phyloP scores from a whole-genome alignment of 805 yeast genomes.

The Debaryomyces maramus region DNA sequence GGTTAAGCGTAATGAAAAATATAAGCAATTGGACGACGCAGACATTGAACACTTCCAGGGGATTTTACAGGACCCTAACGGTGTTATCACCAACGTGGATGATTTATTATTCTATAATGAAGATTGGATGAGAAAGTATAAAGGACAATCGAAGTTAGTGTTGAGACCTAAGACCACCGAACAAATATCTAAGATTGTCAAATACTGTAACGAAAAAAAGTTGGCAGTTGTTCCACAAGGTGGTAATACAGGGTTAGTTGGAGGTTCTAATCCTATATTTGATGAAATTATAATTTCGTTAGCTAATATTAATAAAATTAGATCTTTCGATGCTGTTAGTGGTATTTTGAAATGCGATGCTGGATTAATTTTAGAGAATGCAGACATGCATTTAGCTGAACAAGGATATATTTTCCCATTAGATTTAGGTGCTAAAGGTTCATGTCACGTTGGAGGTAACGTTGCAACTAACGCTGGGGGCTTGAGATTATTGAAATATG shows the following conservation, averaged over 20 bases:
- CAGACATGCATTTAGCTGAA: conserved; percentile 75
- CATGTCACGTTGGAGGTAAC: conserved; percentile 93
- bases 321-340: conserved; percentile 77
- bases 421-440: conserved; percentile 95
- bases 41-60: conserved; percentile 64
- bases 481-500: conserved; percentile 79
- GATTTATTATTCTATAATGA: conserved; percentile 75
- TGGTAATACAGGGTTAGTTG: conserved; percentile 95
- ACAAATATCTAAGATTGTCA: conserved; percentile 73
- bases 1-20: conserved; percentile 52
- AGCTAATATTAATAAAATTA: conserved; percentile 68
- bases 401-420: conserved; percentile 89
- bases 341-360: conserved; percentile 90
- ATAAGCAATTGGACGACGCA: conserved; percentile 49
- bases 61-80: conserved; percentile 51
- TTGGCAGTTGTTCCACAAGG: conserved; percentile 95
- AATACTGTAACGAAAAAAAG: conserved; percentile 73
- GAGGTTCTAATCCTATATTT: conserved; percentile 89
- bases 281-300: conserved; percentile 83
- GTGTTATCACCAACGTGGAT: conserved; percentile 54
- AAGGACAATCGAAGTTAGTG: conserved; percentile 81
- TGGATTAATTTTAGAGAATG: conserved; percentile 83
- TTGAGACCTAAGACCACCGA: conserved; percentile 79
- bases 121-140: conserved; percentile 93
- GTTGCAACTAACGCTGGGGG: conserved; percentile 98